A percentile compares a stretch with the other conserved stretches of the same genome.
Conservation (phyloP, 768 basidiomycete species). For the Pisolithus orientalis region DNA sequence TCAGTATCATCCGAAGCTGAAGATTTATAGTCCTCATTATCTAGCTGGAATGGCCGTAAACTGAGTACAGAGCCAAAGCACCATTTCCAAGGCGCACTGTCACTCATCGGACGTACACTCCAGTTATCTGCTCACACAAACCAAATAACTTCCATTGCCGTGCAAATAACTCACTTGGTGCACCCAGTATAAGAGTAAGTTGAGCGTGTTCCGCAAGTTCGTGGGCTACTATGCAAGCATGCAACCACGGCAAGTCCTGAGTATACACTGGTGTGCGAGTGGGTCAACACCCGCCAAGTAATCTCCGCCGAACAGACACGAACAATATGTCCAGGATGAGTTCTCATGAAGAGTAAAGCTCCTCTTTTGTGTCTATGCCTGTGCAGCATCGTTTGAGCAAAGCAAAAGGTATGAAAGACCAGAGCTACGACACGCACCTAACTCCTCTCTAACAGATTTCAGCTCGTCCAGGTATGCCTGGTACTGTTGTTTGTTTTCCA, state of each 20-base stretch:
- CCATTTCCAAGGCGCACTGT: too few species aligned
- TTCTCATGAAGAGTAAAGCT: slow-evolving; percentile 47
- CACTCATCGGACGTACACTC: too few species aligned
- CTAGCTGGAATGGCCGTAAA: too few species aligned
- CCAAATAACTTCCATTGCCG: too few species aligned
- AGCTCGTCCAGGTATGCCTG: slow-evolving; percentile 89
- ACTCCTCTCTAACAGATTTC: slow-evolving; percentile 81
- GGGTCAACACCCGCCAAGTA: neutral
- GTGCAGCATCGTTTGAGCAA: neutral
- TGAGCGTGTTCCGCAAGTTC: neutral
- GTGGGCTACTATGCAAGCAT: neutral
- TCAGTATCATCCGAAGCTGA: too few species aligned
- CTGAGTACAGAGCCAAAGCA: too few species aligned
- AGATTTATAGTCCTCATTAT: too few species aligned
- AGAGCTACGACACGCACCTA: slow-evolving; percentile 49
- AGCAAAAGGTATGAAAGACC: neutral
- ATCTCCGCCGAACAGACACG: neutral
- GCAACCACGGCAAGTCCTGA: neutral
- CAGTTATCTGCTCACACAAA: too few species aligned
- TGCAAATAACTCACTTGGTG: too few species aligned
- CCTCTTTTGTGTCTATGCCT: slow-evolving; percentile 61
- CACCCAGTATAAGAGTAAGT: too few species aligned
- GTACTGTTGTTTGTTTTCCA: slow-evolving; percentile 96
- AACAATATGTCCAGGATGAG: slow-evolving; percentile 7
- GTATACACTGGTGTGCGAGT: neutral